phyloP scores from a whole-genome alignment of 208 protist genomes.

The Polymyxa betae region DNA sequence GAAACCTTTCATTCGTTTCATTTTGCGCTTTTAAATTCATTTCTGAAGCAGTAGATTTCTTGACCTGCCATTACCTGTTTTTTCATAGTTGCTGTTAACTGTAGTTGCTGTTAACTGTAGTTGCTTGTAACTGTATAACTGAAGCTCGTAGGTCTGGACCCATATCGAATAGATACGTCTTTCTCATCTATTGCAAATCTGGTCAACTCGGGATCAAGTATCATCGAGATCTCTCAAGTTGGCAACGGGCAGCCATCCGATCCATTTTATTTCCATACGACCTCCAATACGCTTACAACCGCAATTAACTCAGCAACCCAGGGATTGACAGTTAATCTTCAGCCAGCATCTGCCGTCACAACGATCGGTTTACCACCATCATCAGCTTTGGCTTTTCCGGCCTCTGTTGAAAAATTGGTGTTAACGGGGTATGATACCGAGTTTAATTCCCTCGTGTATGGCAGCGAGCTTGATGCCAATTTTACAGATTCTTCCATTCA shows the following conservation, averaged over 20 bases:
- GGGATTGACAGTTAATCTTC: neutral
- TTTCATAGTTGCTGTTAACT: neutral
- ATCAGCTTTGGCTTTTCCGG: neutral
- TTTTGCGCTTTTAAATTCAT: neutral
- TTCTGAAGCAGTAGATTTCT: neutral
- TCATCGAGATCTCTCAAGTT: slow-evolving; percentile 39
- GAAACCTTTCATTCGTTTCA: neutral
- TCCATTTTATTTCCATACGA: slow-evolving; percentile 23
- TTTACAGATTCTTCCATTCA: neutral
- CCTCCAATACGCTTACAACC: neutral
- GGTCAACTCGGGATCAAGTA: neutral
- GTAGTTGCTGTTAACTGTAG: neutral
- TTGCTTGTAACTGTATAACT: no score
- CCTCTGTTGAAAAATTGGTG: neutral
- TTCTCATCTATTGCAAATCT: neutral
- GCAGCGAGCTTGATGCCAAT: neutral
- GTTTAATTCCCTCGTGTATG: neutral
- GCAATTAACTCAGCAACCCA: neutral
- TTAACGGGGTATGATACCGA: neutral
- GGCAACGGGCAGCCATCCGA: neutral
- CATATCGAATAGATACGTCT: neutral
- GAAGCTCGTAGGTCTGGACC: neutral
- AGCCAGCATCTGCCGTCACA: neutral
- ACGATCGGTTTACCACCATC: neutral
- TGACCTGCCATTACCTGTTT: neutral